Percentiles rank a stretch among this genome's conserved stretches.
phyloP scores from a whole-genome alignment of 805 yeast genomes.

The Saccharomycopsis oosterbeekiorum region DNA sequence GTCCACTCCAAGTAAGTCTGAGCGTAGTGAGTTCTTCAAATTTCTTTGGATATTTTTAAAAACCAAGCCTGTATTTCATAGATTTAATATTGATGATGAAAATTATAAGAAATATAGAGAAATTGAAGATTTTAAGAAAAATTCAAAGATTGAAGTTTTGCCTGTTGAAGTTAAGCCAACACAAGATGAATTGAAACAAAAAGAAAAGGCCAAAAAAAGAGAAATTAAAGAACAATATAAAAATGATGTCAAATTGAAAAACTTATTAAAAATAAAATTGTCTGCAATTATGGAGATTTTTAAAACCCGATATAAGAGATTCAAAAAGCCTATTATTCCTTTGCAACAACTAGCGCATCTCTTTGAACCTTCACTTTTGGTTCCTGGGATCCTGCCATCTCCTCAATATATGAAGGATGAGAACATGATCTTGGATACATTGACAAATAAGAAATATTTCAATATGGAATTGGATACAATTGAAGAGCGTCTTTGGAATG shows the following conservation, averaged over 20 bases:
- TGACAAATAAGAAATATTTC: constrained; percentile 61
- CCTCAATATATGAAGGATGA: constrained; percentile 43
- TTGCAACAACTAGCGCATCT: constrained; percentile 63
- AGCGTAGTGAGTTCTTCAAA: constrained; percentile 50
- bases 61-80: constrained; percentile 71
- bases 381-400: constrained; percentile 20
- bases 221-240: constrained; percentile 43
- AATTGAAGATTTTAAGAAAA: constrained; percentile 27
- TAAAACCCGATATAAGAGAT: constrained; percentile 78
- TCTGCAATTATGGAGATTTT: constrained; percentile 85
- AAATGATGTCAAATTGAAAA: constrained; percentile 73
- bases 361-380: constrained; percentile 46
- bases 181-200: constrained; percentile 75
- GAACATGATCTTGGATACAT: constrained; percentile 71
- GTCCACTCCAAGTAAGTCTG: constrained; percentile 32
- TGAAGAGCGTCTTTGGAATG: constrained; percentile 96
- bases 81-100: constrained; percentile 36
- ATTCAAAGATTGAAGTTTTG: constrained; percentile 35
- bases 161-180: constrained; percentile 69
- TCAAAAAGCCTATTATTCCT: constrained; percentile 84
- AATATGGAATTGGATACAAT: constrained; percentile 92
- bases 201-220: constrained; percentile 35
- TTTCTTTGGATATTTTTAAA: constrained; percentile 41
- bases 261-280: constrained; percentile 73
- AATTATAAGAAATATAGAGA: constrained; percentile 23